Evolutionary conservation across 768 basidiomycete genomes (phyloP), one percentile per base, ranked within the genome.

Genomic region (Rhodotorula babjevae): DNA sequence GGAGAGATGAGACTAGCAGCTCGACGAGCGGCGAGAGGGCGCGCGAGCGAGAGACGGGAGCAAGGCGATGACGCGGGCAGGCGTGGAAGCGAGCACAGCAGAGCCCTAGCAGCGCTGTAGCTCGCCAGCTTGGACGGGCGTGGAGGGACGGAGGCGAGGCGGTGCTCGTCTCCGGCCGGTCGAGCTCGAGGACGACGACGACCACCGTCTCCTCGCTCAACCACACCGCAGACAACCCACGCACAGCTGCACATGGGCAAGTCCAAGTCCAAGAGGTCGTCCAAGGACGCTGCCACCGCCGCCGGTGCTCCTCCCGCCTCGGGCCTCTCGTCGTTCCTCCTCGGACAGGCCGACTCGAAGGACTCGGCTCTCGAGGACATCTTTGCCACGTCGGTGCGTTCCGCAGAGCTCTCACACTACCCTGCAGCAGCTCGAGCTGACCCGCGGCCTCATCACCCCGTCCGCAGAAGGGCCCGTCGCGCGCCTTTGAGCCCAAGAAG

Each of bases 341-440:
- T 75, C 64, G 70, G 42, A n/a, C 64, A 69, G 19, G 65, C 67
- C 18, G 36, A 58, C 6, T 36, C 29, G 3, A 60, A 63, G 60
- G 74, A 68, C 46, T 25, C 56, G 11, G 64, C 63, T 12, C 74
- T 75, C 50, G 73, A 71, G 59, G 74, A 75, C 58, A 60, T 75
- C 74, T 75, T 75, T 31, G 70, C 70, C 23, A 29, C 52, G 27
- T 75, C 74, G 27, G 74, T 72, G 19, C 59, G 69, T 40, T 2
- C 10, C 40, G 2, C 23, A 8, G 1, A 23, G 8, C 50, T 12
- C 25, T 11, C 67, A 0, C 12, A 5, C 25, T n/a, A 11, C 36
- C 19, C 57, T 56, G 10, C 15, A 6, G 1, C 3, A 11, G 16
- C 14, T 44, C 27, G 14, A 36, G 31, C 31, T 58, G 33, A 36